Base-by-base conservation (phyloP, 352 stramenopile species). In the Globisporangium rhizosaccharum region DNA sequence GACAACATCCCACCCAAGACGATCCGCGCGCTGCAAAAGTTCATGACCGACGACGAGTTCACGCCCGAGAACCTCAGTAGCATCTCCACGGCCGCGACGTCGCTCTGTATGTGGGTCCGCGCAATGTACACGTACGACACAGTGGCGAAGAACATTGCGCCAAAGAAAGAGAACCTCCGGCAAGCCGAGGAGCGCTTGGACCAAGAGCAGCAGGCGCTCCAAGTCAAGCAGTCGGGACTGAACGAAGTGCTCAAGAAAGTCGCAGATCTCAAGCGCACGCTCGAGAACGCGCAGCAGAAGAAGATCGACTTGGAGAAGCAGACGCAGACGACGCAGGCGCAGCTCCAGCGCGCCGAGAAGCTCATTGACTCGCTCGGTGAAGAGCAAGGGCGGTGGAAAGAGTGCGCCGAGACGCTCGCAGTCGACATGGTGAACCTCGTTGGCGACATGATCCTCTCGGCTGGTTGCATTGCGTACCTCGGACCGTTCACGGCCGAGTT, bases 71-170 rank as follows among this genome's bases (percentile, higher is more conserved):
- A 89, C n/a, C 65, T 96, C 9, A 88, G 75, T 51, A 93, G 80
- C 51, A 91, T 94, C 41, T 97, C 90, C 8, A 94, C 75, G 5
- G 93, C 93, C 14, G 91, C 92, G 14, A 96, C 80, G 1, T 97
- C 88, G 33, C 71, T 98, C 0, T 98, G 92, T 64, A 98, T 98
- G 91, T 98, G 93, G 90, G 92, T 86, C 0, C 76, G 89, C 17
- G 92, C 92, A 6, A 97, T 98, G 85, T 93, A 96, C 62, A 97
- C 87, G 25, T 98, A 98, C 72, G 90, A 98, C 65, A 82, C 79
- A 3, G 91, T 98, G 30, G 91, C 88, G 26, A 97, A 97, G 63
- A 96, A 90, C 61, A 97, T 98, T 66, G 92, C 72, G 12, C 93
- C 93, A 0, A 98, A 98, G 68, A 95, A 96, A 56, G 85, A 94